Percentiles rank a stretch among this genome's conserved stretches.
Conservation (phyloP, 2,329 filamentous ascomycete species). For the Pseudocercospora fijiensis region DNA sequence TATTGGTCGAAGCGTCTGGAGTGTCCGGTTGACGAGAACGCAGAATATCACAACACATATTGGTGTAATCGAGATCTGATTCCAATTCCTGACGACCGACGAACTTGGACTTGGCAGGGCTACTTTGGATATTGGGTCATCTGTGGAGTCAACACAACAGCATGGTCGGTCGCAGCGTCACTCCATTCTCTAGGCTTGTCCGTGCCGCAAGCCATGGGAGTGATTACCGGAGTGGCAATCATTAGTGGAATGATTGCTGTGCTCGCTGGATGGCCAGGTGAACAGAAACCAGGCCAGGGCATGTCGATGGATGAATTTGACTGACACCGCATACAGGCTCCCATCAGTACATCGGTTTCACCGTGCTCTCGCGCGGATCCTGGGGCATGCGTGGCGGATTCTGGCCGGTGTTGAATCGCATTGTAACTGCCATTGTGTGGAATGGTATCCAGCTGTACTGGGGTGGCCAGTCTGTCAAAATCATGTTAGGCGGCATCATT, state of each 20-base stretch:
- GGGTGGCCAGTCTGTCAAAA: slow-evolving; percentile 23
- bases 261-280: slow-evolving; percentile 39
- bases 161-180: slow-evolving; percentile 18
- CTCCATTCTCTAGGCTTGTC: slow-evolving; percentile 19
- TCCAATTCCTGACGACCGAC: slow-evolving; percentile 14
- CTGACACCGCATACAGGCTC: slow-evolving; percentile 10
- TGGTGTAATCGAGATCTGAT: slow-evolving; percentile 24
- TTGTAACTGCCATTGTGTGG: slow-evolving; percentile 30
- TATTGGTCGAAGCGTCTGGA: slow-evolving; percentile 18
- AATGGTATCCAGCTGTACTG: slow-evolving; percentile 29
- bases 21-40: slow-evolving; percentile 17
- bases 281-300: not conserved
- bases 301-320: not conserved
- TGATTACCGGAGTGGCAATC: slow-evolving; percentile 38
- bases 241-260: slow-evolving; percentile 39
- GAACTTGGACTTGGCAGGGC: slow-evolving; percentile 25
- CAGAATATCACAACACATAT: slow-evolving; percentile 22
- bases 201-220: slow-evolving; percentile 32
- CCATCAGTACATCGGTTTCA: slow-evolving; percentile 40
- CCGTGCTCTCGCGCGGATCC: slow-evolving; percentile 32
- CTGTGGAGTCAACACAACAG: slow-evolving; percentile 22
- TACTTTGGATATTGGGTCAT: slow-evolving; percentile 25
- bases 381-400: slow-evolving; percentile 29
- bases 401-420: slow-evolving; percentile 29
- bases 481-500: slow-evolving; percentile 23